These are phyloP conservation scores for Pestalotiopsis sp. DNA, from an alignment of 2,329 filamentous ascomycete species.

Conservation along the genomic window DNA sequence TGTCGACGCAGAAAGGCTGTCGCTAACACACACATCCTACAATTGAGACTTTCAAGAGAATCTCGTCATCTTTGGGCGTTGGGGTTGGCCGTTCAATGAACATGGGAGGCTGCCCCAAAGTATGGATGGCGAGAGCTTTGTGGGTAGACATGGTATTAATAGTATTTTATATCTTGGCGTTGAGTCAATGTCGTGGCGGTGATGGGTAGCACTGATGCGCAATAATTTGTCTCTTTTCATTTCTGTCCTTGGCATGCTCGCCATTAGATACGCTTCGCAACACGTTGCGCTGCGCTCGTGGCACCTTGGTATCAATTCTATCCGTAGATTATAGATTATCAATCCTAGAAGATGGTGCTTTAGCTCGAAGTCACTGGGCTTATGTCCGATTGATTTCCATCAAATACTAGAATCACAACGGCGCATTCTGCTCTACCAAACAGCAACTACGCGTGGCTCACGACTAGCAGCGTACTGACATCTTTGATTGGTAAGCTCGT, in stretches of 20 bases:
- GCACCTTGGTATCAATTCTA: not conserved
- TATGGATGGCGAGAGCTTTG: not conserved
- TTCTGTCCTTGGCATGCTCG: not conserved
- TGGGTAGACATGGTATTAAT: not conserved
- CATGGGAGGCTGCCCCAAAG: not conserved
- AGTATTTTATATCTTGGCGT: not conserved
- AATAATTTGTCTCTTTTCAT: not conserved
- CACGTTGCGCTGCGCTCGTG: not conserved
- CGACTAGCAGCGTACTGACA: not conserved
- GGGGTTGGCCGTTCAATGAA: not conserved
- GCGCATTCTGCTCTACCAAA: not conserved
- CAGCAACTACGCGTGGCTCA: not conserved
- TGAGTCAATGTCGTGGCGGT: not conserved
- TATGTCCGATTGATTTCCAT: not conserved
- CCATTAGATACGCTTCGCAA: not conserved
- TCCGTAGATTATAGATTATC: not conserved
- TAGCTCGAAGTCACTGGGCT: not conserved
- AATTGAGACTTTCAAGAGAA: not conserved
- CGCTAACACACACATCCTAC: not conserved
- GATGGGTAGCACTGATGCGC: not conserved
- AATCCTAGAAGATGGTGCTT: not conserved
- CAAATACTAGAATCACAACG: not conserved
- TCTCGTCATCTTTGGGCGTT: not conserved
- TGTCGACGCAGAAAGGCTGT: not conserved
- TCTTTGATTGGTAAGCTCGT: not conserved